Conservation (phyloP, 2,329 filamentous ascomycete genomes). For the Septoria linicola region DNA sequence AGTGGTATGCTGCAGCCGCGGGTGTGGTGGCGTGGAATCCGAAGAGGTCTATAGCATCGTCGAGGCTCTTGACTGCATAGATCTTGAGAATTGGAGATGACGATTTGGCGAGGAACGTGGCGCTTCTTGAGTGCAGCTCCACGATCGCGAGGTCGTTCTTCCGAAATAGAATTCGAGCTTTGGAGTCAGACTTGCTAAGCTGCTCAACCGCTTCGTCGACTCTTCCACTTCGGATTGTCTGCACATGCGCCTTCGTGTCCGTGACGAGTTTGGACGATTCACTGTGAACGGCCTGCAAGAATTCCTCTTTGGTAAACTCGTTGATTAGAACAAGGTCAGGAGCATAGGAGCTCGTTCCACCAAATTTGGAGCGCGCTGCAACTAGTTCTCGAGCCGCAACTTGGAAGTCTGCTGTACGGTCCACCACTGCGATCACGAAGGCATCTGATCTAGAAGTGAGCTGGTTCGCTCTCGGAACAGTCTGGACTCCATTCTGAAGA, state of each 20-base stretch:
- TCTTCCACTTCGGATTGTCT: slow-evolving; percentile 2
- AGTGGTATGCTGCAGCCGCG: slow-evolving; percentile 53
- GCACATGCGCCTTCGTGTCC: slow-evolving; percentile 7
- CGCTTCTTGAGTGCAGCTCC: slow-evolving; percentile 24
- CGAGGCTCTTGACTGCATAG: slow-evolving; percentile 51
- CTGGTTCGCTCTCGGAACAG: slow-evolving; percentile 30
- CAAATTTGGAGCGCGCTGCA: slow-evolving; percentile 55
- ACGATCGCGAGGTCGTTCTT: slow-evolving; percentile 29
- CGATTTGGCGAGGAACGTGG: slow-evolving; percentile 39
- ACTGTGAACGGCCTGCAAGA: slow-evolving; percentile 51
- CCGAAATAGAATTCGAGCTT: slow-evolving; percentile 26
- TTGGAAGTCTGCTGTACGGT: slow-evolving; percentile 57
- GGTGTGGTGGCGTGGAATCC: slow-evolving; percentile 24
- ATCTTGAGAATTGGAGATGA: slow-evolving; percentile 47
- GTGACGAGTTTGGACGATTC: slow-evolving; percentile 38
- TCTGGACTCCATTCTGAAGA: slow-evolving; percentile 35
- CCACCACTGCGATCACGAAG: slow-evolving; percentile 57
- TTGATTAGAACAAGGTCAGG: slow-evolving; percentile 65
- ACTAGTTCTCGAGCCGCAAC: slow-evolving; percentile 55
- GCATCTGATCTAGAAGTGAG: slow-evolving; percentile 39
- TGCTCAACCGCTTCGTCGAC: slow-evolving; percentile 9
- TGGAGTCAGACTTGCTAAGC: slow-evolving; percentile 15
- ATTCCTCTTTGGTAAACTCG: slow-evolving; percentile 58
- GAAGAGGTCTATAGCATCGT: slow-evolving; percentile 55
- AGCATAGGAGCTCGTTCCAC: slow-evolving; percentile 59